Evolutionary conservation across 169 alveolate genomes (phyloP).

Genomic region (Plasmodium ovale): DNA sequence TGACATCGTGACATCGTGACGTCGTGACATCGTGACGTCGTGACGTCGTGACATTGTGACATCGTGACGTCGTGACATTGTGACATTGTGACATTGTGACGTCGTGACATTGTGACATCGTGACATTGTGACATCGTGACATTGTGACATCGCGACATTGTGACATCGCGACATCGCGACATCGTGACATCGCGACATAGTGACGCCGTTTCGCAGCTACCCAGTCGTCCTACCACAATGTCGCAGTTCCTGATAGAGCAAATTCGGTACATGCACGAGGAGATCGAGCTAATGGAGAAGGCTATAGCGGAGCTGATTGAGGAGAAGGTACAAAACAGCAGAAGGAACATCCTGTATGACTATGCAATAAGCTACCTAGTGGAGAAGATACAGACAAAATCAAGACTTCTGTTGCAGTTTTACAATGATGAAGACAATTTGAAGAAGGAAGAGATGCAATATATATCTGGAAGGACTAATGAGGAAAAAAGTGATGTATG

Average conservation of each 20-base stretch:
- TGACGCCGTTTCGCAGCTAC: not conserved
- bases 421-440: constrained; percentile 58
- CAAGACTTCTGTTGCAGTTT: constrained; percentile 58
- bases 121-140: not conserved
- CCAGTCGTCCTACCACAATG: constrained; percentile 14
- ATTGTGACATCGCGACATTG: not conserved
- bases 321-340: constrained; percentile 70
- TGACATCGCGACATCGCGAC: not conserved
- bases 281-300: constrained; percentile 78
- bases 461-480: constrained; percentile 73
- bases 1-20: too few relatives aligned
- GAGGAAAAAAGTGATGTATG: constrained; percentile 79
- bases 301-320: constrained; percentile 75
- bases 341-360: constrained; percentile 72
- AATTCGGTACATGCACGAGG: constrained; percentile 78
- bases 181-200: not conserved
- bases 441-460: constrained; percentile 75
- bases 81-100: too few relatives aligned
- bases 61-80: too few relatives aligned
- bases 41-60: too few relatives aligned
- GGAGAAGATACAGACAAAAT: constrained; percentile 71
- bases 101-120: too few relatives aligned
- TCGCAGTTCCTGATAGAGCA: constrained; percentile 78
- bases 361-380: constrained; percentile 48
- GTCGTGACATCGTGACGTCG: too few relatives aligned